phyloP scores from a whole-genome alignment of 2,329 filamentous ascomycete genomes.

The Fusarium pseudoanthophilum region DNA sequence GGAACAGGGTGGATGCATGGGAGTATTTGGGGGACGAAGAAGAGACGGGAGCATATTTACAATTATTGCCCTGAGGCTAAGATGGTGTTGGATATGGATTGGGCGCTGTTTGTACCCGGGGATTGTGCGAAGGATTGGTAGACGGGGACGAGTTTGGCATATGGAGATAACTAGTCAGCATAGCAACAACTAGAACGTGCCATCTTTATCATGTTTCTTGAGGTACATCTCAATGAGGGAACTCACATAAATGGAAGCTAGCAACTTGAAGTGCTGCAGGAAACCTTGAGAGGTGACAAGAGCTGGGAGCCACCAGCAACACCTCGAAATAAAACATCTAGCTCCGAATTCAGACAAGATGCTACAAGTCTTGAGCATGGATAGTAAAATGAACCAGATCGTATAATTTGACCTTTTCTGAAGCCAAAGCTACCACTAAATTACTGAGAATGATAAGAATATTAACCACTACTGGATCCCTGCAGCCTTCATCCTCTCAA shows the following conservation, averaged over 20 bases:
- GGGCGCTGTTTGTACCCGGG: background rate
- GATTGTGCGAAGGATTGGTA: background rate
- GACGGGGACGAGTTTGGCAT: fast-evolving
- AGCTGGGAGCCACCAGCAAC: fast-evolving
- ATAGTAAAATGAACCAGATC: background rate
- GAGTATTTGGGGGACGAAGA: background rate
- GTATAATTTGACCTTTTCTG: background rate
- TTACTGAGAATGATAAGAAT: no score
- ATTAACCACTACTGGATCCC: background rate
- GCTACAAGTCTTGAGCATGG: fast-evolving
- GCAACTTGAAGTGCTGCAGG: fast-evolving
- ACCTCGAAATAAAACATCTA: fast-evolving
- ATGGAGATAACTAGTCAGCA: fast-evolving
- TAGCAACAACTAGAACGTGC: background rate
- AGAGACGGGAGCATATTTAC: background rate
- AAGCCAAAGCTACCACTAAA: fast-evolving
- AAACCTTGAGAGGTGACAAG: fast-evolving
- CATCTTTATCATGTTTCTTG: fast-evolving
- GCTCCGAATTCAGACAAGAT: fast-evolving
- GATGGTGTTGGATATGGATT: background rate
- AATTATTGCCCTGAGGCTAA: background rate
- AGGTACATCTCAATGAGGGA: background rate
- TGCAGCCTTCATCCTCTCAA: background rate
- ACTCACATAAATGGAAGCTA: background rate
- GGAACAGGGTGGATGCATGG: background rate